Conservation (phyloP, 192 early-diverging fungal species). For the Rhizoclosmatium sp. region DNA sequence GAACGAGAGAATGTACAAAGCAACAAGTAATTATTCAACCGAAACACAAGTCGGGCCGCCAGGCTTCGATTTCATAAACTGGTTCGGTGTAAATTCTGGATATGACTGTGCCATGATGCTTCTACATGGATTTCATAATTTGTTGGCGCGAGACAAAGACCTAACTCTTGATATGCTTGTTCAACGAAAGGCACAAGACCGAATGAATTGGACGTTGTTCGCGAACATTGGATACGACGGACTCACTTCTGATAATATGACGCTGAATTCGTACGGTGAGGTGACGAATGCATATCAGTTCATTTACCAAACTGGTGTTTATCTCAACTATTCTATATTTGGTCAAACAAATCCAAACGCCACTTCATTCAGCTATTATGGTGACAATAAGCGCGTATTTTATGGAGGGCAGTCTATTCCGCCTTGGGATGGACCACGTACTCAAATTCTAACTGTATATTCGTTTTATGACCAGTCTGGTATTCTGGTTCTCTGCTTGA, state of each 20-base stretch:
- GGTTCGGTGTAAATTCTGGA: not conserved
- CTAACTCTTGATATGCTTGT: constrained; percentile 9
- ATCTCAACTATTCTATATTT: not conserved
- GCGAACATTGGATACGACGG: constrained; percentile 3
- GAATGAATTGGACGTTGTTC: constrained; percentile 13
- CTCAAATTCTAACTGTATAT: too few species aligned
- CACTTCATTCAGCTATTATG: not conserved
- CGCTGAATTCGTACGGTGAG: not conserved
- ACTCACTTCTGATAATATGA: not conserved
- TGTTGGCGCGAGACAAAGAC: not conserved
- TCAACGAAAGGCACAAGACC: not conserved
- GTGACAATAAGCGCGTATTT: not conserved
- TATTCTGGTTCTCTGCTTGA: too few species aligned
- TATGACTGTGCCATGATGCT: constrained; percentile 20
- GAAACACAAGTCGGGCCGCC: not conserved
- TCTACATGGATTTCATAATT: constrained; percentile 7
- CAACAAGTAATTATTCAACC: not conserved
- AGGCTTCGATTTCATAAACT: not conserved
- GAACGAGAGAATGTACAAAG: not conserved
- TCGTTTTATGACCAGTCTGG: too few species aligned
- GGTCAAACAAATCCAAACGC: not conserved
- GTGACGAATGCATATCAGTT: not conserved
- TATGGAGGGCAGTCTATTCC: not conserved
- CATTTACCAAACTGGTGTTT: not conserved
- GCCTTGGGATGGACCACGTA: not conserved